These are phyloP conservation scores for Spathaspora sp. DNA, from an alignment of 1,139 yeast species.

Conservation along the genomic window DNA sequence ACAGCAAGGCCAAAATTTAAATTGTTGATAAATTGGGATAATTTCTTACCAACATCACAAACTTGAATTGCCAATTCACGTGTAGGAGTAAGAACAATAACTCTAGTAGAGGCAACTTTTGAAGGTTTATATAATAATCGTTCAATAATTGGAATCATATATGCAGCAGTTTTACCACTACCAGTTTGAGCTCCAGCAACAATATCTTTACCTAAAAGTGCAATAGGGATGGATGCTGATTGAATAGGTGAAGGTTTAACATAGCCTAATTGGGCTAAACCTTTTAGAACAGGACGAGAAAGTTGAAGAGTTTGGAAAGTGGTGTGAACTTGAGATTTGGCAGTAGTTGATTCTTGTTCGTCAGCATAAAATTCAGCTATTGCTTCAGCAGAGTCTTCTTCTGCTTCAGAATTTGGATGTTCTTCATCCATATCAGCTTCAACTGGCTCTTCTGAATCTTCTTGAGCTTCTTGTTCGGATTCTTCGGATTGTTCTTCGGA, in stretches of 20 bases:
- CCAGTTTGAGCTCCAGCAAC: conserved; percentile 99
- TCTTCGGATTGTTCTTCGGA: conserved; percentile 26
- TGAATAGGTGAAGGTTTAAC: conserved; percentile 90
- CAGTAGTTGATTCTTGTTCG: conserved; percentile 47
- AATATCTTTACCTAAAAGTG: conserved; percentile 86
- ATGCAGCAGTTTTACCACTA: conserved; percentile 99
- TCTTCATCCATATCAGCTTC: conserved; percentile 28
- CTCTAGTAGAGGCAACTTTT: conserved; percentile 83
- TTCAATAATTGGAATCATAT: conserved; percentile 92
- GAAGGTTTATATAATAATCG: conserved; percentile 86
- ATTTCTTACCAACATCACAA: conserved; percentile 84
- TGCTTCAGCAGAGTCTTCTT: conserved; percentile 70
- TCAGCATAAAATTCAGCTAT: conserved; percentile 66
- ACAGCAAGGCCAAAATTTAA: conserved; percentile 89
- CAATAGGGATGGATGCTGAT: conserved; percentile 89
- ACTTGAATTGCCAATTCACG: conserved; percentile 98
- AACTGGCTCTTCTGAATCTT: conserved; percentile 22
- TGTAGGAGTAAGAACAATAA: conserved; percentile 87
- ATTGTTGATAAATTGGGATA: conserved; percentile 74
- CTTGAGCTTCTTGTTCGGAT: conserved; percentile 19
- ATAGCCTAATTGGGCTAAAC: conserved; percentile 78
- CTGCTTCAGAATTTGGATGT: conserved; percentile 29
- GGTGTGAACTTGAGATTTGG: conserved; percentile 46
- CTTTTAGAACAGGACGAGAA: conserved; percentile 87
- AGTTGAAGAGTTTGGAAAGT: conserved; percentile 76